phyloP scores from a whole-genome alignment of 2,329 filamentous ascomycete genomes.

The Pseudogymnoascus sp. region DNA sequence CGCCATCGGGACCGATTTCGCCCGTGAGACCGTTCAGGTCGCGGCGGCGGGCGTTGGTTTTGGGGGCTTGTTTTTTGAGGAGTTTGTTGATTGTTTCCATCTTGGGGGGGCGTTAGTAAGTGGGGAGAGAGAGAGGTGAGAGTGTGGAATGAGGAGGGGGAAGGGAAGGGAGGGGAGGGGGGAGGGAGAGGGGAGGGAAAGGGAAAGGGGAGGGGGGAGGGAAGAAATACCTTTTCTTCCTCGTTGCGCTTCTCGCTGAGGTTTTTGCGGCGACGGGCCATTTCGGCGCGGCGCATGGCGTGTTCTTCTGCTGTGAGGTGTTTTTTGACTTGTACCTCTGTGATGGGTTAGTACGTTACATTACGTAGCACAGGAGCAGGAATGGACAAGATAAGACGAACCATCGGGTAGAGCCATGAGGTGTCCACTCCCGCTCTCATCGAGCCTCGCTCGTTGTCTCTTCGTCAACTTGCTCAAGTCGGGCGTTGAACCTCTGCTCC shows the following conservation, averaged over 20 bases:
- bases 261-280: conserved; percentile 65
- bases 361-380: too few relatives aligned
- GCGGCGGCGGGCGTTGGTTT: conserved; percentile 46
- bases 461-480: conserved; percentile 60
- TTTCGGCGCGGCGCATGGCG: conserved; percentile 63
- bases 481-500: conserved; percentile 48
- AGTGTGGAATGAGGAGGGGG: neutral
- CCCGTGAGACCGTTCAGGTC: conserved; percentile 24
- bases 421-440: conserved; percentile 38
- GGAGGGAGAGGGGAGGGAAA: neutral
- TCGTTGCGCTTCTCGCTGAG: conserved; percentile 69
- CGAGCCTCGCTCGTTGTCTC: conserved; percentile 52
- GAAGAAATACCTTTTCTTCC: conserved; percentile 55
- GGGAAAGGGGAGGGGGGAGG: neutral
- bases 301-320: conserved; percentile 65
- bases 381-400: too few relatives aligned
- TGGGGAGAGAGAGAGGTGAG: neutral
- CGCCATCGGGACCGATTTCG: too few relatives aligned
- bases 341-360: conserved; percentile 14
- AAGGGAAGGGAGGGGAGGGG: neutral
- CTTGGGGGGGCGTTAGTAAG: conserved; percentile 38
- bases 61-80: conserved; percentile 75
- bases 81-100: conserved; percentile 90
- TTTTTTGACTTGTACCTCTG: conserved; percentile 64
- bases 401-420: conserved; percentile 37